phyloP scores from a whole-genome alignment of 495 filamentous ascomycete genomes.

The Evernia prunastri region DNA sequence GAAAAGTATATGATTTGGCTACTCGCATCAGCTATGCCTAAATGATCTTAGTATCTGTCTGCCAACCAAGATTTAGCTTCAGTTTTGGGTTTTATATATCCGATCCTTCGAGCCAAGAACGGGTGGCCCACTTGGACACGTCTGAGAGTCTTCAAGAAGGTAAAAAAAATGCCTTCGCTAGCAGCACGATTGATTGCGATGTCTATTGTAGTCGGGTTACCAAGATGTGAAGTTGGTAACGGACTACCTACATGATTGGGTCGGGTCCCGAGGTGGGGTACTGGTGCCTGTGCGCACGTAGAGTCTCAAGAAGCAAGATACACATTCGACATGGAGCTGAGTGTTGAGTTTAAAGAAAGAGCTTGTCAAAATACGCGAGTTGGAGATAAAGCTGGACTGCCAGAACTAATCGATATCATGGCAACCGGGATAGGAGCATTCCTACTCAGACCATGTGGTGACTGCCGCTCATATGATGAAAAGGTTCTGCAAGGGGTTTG shows the following conservation, averaged over 20 bases:
- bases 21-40: neutral
- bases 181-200: neutral
- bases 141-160: no score
- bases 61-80: neutral
- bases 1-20: neutral
- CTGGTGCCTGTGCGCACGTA: neutral
- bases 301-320: neutral
- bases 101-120: neutral
- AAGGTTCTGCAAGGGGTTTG: no score
- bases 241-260: neutral
- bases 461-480: neutral
- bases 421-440: neutral
- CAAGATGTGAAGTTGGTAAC: neutral
- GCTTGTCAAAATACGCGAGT: neutral
- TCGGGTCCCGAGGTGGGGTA: neutral
- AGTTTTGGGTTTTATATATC: neutral
- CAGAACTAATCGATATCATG: neutral
- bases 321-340: neutral
- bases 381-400: neutral
- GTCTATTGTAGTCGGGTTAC: neutral
- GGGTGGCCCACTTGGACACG: neutral
- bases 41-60: neutral
- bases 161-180: neutral
- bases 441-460: neutral
- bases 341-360: neutral